These are phyloP conservation scores for Glaciozyma martinii DNA, from an alignment of 768 basidiomycete genomes.

Conservation along the genomic window DNA sequence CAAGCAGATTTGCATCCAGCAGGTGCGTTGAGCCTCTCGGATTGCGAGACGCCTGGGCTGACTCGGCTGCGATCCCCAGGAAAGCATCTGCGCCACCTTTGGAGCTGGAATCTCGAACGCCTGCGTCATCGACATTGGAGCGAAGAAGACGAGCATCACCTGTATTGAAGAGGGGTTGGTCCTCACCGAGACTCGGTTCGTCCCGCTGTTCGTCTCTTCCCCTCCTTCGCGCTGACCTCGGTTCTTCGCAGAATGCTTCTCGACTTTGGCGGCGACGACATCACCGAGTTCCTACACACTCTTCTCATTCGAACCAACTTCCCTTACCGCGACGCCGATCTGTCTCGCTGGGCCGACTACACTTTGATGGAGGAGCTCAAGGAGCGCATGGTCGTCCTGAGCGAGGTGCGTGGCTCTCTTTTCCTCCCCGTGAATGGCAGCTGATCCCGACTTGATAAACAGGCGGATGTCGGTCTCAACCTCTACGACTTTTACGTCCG, in stretches of 20 bases:
- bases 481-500: slow-evolving; percentile 84
- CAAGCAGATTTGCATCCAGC: slow-evolving; percentile 84
- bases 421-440: neutral
- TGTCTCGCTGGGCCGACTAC: slow-evolving; percentile 75
- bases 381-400: slow-evolving; percentile 67
- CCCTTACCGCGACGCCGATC: slow-evolving; percentile 75
- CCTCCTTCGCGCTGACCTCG: slow-evolving; percentile 6
- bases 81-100: slow-evolving; percentile 85
- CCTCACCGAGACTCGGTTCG: slow-evolving; percentile 73
- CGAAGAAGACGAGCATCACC: slow-evolving; percentile 68
- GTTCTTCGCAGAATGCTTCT: slow-evolving; percentile 55
- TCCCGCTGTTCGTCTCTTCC: neutral
- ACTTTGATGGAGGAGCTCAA: slow-evolving; percentile 86
- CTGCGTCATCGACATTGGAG: slow-evolving; percentile 92
- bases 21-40: slow-evolving; percentile 46
- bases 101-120: slow-evolving; percentile 91
- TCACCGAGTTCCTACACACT: slow-evolving; percentile 62
- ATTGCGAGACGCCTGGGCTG: neutral
- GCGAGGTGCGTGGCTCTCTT: slow-evolving; percentile 57
- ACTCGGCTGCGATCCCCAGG: slow-evolving; percentile 45
- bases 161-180: slow-evolving; percentile 93
- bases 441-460: neutral
- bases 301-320: slow-evolving; percentile 65
- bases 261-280: slow-evolving; percentile 86
- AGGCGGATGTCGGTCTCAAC: slow-evolving; percentile 85